These are phyloP conservation scores for Lecanicillium sp. DNA, from an alignment of 2,329 filamentous ascomycete genomes.

Conservation along the genomic window DNA sequence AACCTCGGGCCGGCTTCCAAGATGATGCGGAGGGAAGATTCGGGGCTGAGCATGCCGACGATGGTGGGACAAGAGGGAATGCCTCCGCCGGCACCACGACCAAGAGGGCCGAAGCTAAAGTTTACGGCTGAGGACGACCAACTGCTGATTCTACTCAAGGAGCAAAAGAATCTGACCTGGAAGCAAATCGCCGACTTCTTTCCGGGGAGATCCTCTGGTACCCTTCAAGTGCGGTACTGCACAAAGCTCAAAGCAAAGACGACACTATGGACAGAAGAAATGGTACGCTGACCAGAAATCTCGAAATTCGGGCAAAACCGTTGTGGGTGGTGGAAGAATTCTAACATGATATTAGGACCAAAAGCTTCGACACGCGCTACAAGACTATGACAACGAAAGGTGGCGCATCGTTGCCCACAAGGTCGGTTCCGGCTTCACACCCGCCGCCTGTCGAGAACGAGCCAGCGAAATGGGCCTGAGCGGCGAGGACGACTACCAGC, in stretches of 20 bases:
- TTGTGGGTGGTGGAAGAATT: neutral
- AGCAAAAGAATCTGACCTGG: conserved; percentile 92
- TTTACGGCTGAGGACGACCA: conserved; percentile 91
- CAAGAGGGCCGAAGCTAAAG: conserved; percentile 83
- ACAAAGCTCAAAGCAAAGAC: conserved; percentile 93
- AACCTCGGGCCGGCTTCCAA: conserved; percentile 64
- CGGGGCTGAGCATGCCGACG: conserved; percentile 60
- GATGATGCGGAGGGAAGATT: conserved; percentile 54
- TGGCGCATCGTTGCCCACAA: conserved; percentile 91
- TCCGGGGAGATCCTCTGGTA: conserved; percentile 81
- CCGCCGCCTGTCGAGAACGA: conserved; percentile 78
- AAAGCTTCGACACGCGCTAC: conserved; percentile 67
- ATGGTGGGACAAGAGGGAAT: conserved; percentile 83
- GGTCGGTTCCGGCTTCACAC: conserved; percentile 83
- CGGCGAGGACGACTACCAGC: conserved; percentile 41
- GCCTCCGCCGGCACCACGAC: conserved; percentile 73
- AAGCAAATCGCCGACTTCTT: conserved; percentile 98
- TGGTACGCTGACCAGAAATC: conserved; percentile 49
- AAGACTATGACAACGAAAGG: conserved; percentile 84
- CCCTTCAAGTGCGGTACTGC: conserved; percentile 88
- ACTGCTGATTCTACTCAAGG: conserved; percentile 81
- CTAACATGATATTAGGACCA: conserved; percentile 48
- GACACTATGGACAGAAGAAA: conserved; percentile 88
- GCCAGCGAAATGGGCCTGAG: conserved; percentile 51
- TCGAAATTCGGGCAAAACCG: neutral